These are phyloP conservation scores for Coemansia brasiliensis DNA, from an alignment of 192 early-diverging fungal genomes.

Conservation along the genomic window DNA sequence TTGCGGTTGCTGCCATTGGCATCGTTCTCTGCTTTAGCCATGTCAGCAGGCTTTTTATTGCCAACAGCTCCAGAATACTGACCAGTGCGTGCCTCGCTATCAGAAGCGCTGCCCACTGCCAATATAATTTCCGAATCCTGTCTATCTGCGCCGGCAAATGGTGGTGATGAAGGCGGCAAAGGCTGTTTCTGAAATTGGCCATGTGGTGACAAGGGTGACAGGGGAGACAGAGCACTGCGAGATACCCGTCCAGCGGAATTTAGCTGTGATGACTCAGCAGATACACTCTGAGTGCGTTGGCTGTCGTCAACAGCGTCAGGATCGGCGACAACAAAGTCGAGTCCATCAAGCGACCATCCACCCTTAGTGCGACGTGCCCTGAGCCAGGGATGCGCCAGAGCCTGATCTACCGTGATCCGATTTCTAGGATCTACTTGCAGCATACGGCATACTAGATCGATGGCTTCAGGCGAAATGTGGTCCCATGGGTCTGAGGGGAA, in stretches of 20 bases:
- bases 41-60: conserved; percentile 3
- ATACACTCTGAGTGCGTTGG: conserved; percentile 48
- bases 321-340: conserved; percentile 38
- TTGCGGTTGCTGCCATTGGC: conserved; percentile 22
- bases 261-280: conserved; percentile 40
- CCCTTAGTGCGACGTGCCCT: conserved; percentile 19
- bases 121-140: conserved; percentile 16
- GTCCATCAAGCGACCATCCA: conserved; percentile 32
- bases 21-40: neutral
- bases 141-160: neutral
- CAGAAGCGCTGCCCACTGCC: conserved; percentile 16
- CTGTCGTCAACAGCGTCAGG: conserved; percentile 41
- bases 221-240: conserved; percentile 15
- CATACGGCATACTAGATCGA: conserved; percentile 55
- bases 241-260: neutral
- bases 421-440: conserved; percentile 52
- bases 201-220: conserved; percentile 14
- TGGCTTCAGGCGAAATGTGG: conserved; percentile 61
- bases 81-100: conserved; percentile 14
- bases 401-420: conserved; percentile 57
- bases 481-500: conserved; percentile 86
- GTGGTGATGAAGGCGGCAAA: conserved; percentile 23
- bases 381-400: conserved; percentile 61
- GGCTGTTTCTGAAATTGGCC: conserved; percentile 20
- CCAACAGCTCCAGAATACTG: conserved; percentile 6